A percentile compares a stretch with the other conserved stretches of the same genome.
These are phyloP conservation scores for Pyricularia pennisetigena DNA, from an alignment of 2,329 filamentous ascomycete genomes.

Conservation along the genomic window DNA sequence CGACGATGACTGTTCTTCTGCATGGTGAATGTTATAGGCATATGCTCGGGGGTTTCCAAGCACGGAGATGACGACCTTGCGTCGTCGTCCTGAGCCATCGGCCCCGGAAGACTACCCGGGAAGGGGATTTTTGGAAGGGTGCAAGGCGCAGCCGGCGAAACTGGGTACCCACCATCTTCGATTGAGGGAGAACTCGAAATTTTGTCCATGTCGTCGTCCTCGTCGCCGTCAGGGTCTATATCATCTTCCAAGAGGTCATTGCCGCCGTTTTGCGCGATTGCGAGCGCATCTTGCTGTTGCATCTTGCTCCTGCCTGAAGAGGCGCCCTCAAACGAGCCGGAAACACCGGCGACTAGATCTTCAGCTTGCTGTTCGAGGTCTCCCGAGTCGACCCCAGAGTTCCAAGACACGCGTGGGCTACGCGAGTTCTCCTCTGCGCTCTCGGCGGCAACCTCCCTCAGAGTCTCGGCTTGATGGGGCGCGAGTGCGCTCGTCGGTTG, in stretches of 20 bases:
- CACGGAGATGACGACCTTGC: constrained; percentile 32
- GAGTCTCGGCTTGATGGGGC: constrained; percentile 76
- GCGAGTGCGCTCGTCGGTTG: constrained; percentile 43
- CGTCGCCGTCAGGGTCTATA: constrained; percentile 60
- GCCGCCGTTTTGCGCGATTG: constrained; percentile 52
- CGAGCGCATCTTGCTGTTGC: constrained; percentile 46
- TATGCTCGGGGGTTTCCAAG: constrained; percentile 23
- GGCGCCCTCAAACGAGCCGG: constrained; percentile 25
- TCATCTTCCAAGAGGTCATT: constrained; percentile 48
- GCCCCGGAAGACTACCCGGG: constrained; percentile 19
- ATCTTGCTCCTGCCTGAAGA: constrained; percentile 19
- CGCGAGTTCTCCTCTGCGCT: constrained; percentile 54
- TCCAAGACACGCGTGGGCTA: constrained; percentile 39
- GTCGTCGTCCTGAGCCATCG: constrained; percentile 19
- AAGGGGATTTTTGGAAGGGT: constrained; percentile 25
- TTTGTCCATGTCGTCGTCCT: constrained; percentile 97
- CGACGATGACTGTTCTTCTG: constrained; percentile 21
- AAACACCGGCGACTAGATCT: constrained; percentile 30
- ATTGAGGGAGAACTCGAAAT: constrained; percentile 98
- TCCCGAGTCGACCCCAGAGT: constrained; percentile 31
- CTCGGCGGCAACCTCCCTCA: constrained; percentile 73
- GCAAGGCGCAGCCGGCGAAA: constrained; percentile 20
- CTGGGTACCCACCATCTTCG: constrained; percentile 85
- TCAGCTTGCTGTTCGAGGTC: constrained; percentile 35
- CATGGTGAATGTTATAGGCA: constrained; percentile 16